These are phyloP conservation scores for Gossypium gossypioides DNA, from an alignment of 441 rosid genomes.

Conservation along the genomic window DNA sequence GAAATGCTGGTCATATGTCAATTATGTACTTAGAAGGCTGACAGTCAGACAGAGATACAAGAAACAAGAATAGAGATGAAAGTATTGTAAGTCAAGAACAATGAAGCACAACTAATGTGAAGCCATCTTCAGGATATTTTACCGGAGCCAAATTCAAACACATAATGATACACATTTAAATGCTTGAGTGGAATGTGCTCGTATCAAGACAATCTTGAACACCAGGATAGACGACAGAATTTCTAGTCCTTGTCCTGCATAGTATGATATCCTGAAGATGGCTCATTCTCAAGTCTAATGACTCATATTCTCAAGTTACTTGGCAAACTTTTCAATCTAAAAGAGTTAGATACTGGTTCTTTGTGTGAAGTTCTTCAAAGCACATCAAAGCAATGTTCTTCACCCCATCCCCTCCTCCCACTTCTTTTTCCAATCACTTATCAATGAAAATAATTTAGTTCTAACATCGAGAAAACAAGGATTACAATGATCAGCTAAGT, in stretches of 20 bases:
- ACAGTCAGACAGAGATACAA: neutral
- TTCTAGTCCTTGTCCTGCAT: neutral
- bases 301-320: neutral
- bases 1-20: neutral
- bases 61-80: neutral
- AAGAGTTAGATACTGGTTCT: neutral
- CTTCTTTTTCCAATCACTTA: neutral
- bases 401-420: neutral
- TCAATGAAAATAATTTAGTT: neutral
- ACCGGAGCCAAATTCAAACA: neutral
- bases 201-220: neutral
- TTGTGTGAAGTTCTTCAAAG: neutral
- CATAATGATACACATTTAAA: neutral
- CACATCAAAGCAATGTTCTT: neutral
- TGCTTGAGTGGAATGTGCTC: neutral
- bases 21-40: neutral
- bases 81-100: neutral
- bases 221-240: neutral
- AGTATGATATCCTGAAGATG: neutral
- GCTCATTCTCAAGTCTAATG: neutral
- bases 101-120: neutral
- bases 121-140: neutral
- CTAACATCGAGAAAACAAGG: neutral
- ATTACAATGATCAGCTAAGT: slow-evolving; percentile 19
- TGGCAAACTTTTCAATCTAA: neutral